A percentile compares a stretch with the other conserved stretches of the same genome.
phyloP scores from a whole-genome alignment of 140 eudicot genomes.

The Senecio squalidus region DNA sequence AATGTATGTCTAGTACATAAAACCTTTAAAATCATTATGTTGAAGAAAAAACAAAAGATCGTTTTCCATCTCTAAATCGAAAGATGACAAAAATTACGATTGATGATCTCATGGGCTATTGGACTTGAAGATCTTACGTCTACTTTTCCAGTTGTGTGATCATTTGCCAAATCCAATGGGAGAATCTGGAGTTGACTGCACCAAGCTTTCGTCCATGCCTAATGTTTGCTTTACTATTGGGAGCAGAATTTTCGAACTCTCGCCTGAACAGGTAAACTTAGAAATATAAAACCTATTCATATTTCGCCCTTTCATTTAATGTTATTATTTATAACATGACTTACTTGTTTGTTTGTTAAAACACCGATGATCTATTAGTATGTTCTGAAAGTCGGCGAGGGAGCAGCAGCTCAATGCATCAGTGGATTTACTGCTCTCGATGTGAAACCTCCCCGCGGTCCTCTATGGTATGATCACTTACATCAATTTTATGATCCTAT shows the following conservation, averaged over 20 bases:
- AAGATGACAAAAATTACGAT: background rate
- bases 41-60: too few species aligned
- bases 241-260: slow-evolving; percentile 59
- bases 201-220: slow-evolving; percentile 70
- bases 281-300: background rate
- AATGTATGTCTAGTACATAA: background rate
- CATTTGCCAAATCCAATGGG: slow-evolving; percentile 93
- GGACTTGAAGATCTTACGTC: background rate
- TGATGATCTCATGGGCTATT: background rate
- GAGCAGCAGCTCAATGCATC: slow-evolving; percentile 74
- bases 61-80: too few species aligned
- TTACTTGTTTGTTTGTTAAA: too few species aligned
- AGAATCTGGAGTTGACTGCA: slow-evolving; percentile 87
- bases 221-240: slow-evolving; percentile 76
- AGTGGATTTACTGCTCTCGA: slow-evolving; percentile 90
- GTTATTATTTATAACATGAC: too few species aligned
- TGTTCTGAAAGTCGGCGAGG: slow-evolving; percentile 76
- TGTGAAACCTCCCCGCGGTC: slow-evolving; percentile 92
- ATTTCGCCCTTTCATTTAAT: background rate
- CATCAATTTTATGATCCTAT: background rate
- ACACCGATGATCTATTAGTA: slow-evolving; percentile 36
- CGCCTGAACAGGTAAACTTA: slow-evolving; percentile 65
- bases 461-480: slow-evolving; percentile 67
- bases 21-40: background rate
- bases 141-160: slow-evolving; percentile 65